Percentiles rank a stretch among this genome's conserved stretches.
phyloP scores from a whole-genome alignment of 805 yeast species.

The Jamesozyma piceae region DNA sequence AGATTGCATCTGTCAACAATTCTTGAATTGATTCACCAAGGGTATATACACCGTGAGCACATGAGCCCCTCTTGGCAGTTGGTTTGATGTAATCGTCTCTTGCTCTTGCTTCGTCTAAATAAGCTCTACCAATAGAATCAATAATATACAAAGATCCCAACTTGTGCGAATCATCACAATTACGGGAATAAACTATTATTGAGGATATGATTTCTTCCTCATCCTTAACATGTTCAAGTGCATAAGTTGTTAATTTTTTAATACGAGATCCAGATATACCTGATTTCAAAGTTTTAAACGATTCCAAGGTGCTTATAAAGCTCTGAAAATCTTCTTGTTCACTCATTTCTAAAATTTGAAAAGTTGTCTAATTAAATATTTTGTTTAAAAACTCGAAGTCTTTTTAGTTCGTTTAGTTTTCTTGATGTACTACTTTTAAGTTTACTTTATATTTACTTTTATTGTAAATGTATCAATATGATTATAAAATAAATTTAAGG shows the following conservation, averaged over 20 bases:
- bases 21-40: slow-evolving; percentile 56
- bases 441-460: neutral
- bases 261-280: slow-evolving; percentile 96
- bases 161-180: slow-evolving; percentile 71
- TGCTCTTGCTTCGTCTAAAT: slow-evolving; percentile 62
- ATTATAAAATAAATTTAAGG: neutral
- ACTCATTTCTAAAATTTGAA: slow-evolving; percentile 5
- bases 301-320: slow-evolving; percentile 35
- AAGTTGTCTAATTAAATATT: neutral
- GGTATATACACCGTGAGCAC: slow-evolving; percentile 60
- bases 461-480: neutral
- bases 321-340: slow-evolving; percentile 22
- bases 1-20: slow-evolving; percentile 53
- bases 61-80: slow-evolving; percentile 59
- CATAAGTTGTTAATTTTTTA: slow-evolving; percentile 70
- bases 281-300: slow-evolving; percentile 49
- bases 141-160: slow-evolving; percentile 85
- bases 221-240: slow-evolving; percentile 52
- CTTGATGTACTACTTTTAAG: neutral
- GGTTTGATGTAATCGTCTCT: slow-evolving; percentile 38
- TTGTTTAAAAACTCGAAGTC: neutral
- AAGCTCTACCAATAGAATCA: slow-evolving; percentile 85
- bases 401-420: neutral
- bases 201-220: slow-evolving; percentile 22
- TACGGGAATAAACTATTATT: slow-evolving; percentile 44